Evolutionary conservation across 2,329 filamentous ascomycete genomes (phyloP).

Genomic region (Basipetospora chlamydospora): DNA sequence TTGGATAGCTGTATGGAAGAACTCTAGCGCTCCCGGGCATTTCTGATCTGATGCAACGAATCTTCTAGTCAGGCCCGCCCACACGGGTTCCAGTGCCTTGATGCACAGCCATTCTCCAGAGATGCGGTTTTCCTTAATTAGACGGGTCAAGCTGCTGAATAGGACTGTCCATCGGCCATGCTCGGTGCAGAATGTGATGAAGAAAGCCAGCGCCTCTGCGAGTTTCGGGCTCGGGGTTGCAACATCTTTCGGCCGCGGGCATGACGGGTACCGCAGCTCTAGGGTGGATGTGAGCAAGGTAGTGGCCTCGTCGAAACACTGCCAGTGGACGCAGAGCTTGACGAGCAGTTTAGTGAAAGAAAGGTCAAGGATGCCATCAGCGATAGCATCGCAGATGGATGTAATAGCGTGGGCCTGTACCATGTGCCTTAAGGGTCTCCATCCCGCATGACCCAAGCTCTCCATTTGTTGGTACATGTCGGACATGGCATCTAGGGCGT

Average conservation of each 20-base stretch:
- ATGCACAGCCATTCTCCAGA: conserved; percentile 8
- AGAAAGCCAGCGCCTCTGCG: background rate
- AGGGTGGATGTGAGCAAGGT: conserved; percentile 2
- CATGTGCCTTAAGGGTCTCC: conserved; percentile 19
- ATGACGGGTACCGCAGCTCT: conserved; percentile 4
- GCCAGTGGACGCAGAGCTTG: conserved; percentile 15
- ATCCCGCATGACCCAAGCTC: conserved; percentile 17
- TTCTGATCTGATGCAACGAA: conserved; percentile 1
- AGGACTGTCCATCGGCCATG: conserved; percentile 6
- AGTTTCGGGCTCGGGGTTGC: conserved; percentile 1
- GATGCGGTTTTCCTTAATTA: conserved; percentile 3
- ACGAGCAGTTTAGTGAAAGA: conserved; percentile 13
- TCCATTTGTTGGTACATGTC: conserved; percentile 22
- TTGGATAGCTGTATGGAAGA: conserved; percentile 6
- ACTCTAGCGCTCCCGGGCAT: conserved; percentile 7
- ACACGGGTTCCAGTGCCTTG: conserved; percentile 7
- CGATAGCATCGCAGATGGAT: conserved; percentile 15
- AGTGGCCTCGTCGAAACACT: conserved; percentile 15
- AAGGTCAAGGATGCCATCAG: conserved; percentile 15
- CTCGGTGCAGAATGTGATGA: conserved; percentile 6
- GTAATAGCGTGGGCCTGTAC: conserved; percentile 18
- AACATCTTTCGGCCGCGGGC: conserved; percentile 1
- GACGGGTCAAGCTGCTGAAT: conserved; percentile 6
- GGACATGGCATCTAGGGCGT: conserved; percentile 7
- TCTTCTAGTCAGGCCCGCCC: conserved; percentile 5